phyloP scores from a whole-genome alignment of 805 yeast species.

The Cyberlindnera suaveolens region DNA sequence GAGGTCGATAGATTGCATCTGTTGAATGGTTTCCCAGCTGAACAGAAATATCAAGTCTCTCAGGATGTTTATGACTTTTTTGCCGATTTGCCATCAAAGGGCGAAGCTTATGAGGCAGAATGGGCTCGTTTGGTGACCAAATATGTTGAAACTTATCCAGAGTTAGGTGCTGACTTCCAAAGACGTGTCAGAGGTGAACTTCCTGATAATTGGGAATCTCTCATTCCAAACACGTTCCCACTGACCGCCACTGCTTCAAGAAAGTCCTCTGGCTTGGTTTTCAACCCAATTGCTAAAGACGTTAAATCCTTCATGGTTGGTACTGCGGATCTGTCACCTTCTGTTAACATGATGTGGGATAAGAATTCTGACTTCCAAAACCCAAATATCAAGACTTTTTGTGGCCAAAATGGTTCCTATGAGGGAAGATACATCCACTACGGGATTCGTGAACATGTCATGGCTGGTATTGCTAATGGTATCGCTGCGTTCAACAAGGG shows the following conservation, averaged over 20 bases:
- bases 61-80: slow-evolving; percentile 73
- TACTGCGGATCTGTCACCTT: slow-evolving; percentile 8
- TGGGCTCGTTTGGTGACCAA: slow-evolving; percentile 62
- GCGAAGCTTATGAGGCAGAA: slow-evolving; percentile 53
- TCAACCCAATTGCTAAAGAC: slow-evolving; percentile 23
- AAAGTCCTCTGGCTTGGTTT: slow-evolving; percentile 80
- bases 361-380: slow-evolving; percentile 84
- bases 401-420: slow-evolving; percentile 62
- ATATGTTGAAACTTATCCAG: slow-evolving; percentile 66
- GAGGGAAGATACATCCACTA: slow-evolving; percentile 90
- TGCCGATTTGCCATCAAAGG: slow-evolving; percentile 50
- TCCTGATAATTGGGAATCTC: slow-evolving; percentile 74
- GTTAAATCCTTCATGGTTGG: slow-evolving; percentile 7
- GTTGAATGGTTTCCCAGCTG: slow-evolving; percentile 83
- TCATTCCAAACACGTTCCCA: slow-evolving; percentile 72
- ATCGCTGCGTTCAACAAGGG: slow-evolving; percentile 77
- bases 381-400: slow-evolving; percentile 62
- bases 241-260: slow-evolving; percentile 79
- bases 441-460: slow-evolving; percentile 98
- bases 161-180: slow-evolving; percentile 65
- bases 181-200: slow-evolving; percentile 74
- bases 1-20: slow-evolving; percentile 82
- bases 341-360: slow-evolving; percentile 11
- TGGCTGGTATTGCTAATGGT: slow-evolving; percentile 98
- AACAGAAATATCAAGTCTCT: slow-evolving; percentile 69